These are phyloP conservation scores for Lentinula lateritia DNA, from an alignment of 768 basidiomycete genomes.

Conservation along the genomic window DNA sequence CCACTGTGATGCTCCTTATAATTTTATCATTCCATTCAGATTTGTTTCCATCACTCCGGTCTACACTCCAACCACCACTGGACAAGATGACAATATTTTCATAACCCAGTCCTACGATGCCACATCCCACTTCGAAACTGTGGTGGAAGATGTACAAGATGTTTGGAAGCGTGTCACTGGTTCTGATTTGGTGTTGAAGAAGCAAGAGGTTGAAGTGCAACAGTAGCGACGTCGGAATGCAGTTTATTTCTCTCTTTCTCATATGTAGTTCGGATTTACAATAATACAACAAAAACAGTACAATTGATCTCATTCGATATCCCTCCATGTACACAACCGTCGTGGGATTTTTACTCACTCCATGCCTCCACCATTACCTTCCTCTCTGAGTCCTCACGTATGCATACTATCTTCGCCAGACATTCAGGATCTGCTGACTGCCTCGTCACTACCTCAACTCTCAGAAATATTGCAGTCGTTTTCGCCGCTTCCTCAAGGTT, in stretches of 20 bases:
- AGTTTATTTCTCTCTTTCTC: neutral
- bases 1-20: neutral
- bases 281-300: too few relatives aligned
- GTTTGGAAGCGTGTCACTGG: constrained; percentile 90
- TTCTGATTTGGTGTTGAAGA: constrained; percentile 77
- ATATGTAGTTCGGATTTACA: neutral
- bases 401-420: constrained; percentile 71
- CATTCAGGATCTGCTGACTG: constrained; percentile 52
- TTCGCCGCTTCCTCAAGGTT: constrained; percentile 78
- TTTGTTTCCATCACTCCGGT: constrained; percentile 87
- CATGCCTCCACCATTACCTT: constrained; percentile 41
- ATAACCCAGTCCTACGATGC: constrained; percentile 98
- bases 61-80: constrained; percentile 83
- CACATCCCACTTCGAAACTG: constrained; percentile 98
- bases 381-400: constrained; percentile 78
- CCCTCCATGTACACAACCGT: neutral
- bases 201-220: constrained; percentile 70
- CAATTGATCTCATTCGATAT: neutral
- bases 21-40: constrained; percentile 32
- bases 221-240: constrained; percentile 20
- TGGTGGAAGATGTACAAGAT: constrained; percentile 94
- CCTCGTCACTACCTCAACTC: constrained; percentile 60
- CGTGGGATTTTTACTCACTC: neutral
- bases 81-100: constrained; percentile 86
- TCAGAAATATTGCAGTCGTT: constrained; percentile 79